Conservation (phyloP, 2,329 filamentous ascomycete species). For the Lasiodiplodia sp. region DNA sequence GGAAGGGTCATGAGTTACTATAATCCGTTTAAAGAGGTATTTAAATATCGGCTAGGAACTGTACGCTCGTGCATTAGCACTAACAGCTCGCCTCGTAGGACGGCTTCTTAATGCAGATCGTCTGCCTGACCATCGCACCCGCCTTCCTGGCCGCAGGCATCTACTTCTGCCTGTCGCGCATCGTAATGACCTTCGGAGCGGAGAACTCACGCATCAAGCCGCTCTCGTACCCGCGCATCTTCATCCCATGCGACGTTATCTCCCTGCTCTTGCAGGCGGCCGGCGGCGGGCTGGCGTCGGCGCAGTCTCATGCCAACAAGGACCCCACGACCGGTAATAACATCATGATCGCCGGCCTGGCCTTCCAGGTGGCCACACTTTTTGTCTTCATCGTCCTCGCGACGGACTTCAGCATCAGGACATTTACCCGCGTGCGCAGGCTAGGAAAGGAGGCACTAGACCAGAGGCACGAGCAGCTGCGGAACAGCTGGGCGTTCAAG, state of each 20-base stretch:
- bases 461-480: constrained; percentile 37
- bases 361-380: constrained; percentile 54
- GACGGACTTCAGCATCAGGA: constrained; percentile 49
- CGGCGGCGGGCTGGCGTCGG: constrained; percentile 52
- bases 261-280: constrained; percentile 55
- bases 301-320: constrained; percentile 40
- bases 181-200: constrained; percentile 49
- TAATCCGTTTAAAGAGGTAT: constrained; percentile 62
- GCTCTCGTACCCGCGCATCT: constrained; percentile 57
- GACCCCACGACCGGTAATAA: constrained; percentile 49
- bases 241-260: constrained; percentile 58
- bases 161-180: constrained; percentile 66
- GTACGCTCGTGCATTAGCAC: background rate
- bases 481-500: constrained; percentile 54
- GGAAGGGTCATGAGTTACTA: constrained; percentile 65
- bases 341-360: constrained; percentile 55
- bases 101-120: constrained; percentile 72
- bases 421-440: constrained; percentile 34
- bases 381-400: constrained; percentile 51
- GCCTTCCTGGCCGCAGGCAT: constrained; percentile 69
- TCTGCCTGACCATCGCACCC: constrained; percentile 64
- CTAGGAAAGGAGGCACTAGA: constrained; percentile 39
- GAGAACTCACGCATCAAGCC: constrained; percentile 54
- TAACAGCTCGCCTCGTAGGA: constrained; percentile 45
- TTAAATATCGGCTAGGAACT: background rate